Conservation (phyloP, 2,329 filamentous ascomycete species). For the Colletotrichum tabaci region DNA sequence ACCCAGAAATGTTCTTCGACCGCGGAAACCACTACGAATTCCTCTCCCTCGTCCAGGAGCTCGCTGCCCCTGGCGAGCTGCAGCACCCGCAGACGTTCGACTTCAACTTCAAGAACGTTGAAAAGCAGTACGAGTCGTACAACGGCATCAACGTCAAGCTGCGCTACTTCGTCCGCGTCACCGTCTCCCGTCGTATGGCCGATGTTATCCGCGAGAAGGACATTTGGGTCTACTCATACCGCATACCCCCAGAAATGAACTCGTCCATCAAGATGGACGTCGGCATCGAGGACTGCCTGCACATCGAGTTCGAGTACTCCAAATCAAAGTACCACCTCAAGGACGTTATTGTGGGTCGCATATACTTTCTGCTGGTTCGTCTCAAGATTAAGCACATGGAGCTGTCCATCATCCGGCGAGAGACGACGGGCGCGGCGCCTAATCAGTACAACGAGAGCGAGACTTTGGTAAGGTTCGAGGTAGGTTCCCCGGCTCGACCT, state of each 20-base stretch:
- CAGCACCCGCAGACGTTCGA: slow-evolving; percentile 99
- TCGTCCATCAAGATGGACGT: slow-evolving; percentile 99
- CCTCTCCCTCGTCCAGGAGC: slow-evolving; percentile 95
- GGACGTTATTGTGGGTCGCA: slow-evolving; percentile 97
- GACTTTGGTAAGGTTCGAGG: slow-evolving; percentile 96
- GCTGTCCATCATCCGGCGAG: slow-evolving; percentile 94
- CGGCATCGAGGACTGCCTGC: slow-evolving; percentile 97
- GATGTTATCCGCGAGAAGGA: slow-evolving; percentile 99
- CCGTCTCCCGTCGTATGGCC: slow-evolving; percentile 95
- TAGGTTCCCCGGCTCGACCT: slow-evolving; percentile 52
- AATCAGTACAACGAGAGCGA: slow-evolving; percentile 99
- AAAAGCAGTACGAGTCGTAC: slow-evolving; percentile 99
- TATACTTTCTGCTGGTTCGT: slow-evolving; percentile 97
- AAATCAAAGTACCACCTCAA: slow-evolving; percentile 99
- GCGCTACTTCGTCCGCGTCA: slow-evolving; percentile 97
- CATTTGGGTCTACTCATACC: slow-evolving; percentile 99
- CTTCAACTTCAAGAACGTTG: slow-evolving; percentile 99
- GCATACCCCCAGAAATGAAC: slow-evolving; percentile 98
- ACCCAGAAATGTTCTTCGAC: slow-evolving; percentile 98
- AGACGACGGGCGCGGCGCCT: slow-evolving; percentile 95
- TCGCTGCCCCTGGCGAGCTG: slow-evolving; percentile 95
- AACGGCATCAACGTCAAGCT: slow-evolving; percentile 99
- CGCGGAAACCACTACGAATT: slow-evolving; percentile 99
- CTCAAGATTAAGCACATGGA: slow-evolving; percentile 99
- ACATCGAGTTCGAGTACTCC: slow-evolving; percentile 99